A percentile compares a stretch with the other conserved stretches of the same genome.
Conservation (phyloP, 208 protist species). For the Blechomonas ayalai region DNA sequence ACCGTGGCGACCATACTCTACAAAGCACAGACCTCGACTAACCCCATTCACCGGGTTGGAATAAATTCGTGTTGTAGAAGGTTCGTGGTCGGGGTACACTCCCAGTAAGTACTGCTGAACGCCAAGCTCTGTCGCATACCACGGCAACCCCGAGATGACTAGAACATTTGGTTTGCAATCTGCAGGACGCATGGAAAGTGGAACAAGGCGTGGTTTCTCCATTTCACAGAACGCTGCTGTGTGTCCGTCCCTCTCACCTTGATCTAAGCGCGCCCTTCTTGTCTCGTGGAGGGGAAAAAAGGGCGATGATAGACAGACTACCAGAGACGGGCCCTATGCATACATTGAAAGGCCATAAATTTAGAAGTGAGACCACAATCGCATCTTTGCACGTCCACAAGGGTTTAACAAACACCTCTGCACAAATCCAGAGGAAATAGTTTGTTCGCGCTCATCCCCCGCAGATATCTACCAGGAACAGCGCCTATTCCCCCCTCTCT, state of each 20-base stretch:
- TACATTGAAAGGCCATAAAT: no score
- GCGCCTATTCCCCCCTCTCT: no score
- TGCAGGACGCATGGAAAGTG: constrained; percentile 6
- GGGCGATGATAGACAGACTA: neutral
- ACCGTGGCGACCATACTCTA: constrained; percentile 38
- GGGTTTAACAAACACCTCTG: no score
- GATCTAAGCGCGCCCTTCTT: no score
- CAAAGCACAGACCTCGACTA: constrained; percentile 71
- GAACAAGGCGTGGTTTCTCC: constrained; percentile 23
- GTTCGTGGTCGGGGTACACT: constrained; percentile 24
- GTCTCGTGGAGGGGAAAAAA: neutral
- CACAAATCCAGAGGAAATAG: no score
- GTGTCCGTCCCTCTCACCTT: neutral
- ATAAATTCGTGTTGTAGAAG: constrained; percentile 64
- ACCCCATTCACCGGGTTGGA: constrained; percentile 65
- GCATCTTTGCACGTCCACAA: no score
- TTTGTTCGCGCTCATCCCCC: no score
- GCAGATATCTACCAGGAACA: no score
- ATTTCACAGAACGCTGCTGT: no score
- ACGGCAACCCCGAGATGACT: constrained; percentile 65
- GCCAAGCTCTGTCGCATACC: constrained; percentile 53
- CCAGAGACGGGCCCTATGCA: neutral
- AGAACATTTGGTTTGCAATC: constrained; percentile 40
- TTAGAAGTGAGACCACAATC: no score
- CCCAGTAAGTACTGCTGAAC: constrained; percentile 45